Conservation (phyloP, 2,329 filamentous ascomycete genomes). For the Grosmannia huntii region DNA sequence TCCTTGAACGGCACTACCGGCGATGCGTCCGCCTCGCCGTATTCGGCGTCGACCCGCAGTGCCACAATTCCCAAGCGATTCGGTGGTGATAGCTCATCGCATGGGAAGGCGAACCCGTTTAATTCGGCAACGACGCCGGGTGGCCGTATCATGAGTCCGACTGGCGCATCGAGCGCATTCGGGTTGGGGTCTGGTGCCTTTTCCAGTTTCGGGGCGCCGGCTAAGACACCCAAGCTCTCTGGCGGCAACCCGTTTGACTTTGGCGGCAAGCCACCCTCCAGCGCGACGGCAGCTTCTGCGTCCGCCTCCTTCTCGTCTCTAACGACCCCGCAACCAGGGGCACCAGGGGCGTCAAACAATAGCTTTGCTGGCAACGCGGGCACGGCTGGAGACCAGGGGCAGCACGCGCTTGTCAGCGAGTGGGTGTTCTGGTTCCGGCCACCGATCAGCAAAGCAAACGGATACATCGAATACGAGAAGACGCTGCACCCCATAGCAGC, state of each 20-base stretch:
- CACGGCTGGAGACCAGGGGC: conserved; percentile 12
- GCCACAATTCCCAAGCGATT: conserved; percentile 59
- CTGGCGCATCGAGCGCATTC: conserved; percentile 75
- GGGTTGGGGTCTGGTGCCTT: conserved; percentile 91
- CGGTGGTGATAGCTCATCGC: conserved; percentile 58
- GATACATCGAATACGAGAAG: conserved; percentile 84
- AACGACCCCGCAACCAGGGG: conserved; percentile 27
- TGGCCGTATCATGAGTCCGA: conserved; percentile 58
- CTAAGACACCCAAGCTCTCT: conserved; percentile 77
- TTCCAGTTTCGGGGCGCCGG: conserved; percentile 77
- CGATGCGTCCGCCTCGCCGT: conserved; percentile 30
- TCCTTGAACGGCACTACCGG: conserved; percentile 4
- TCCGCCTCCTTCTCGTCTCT: conserved; percentile 16
- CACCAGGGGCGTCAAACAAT: conserved; percentile 11
- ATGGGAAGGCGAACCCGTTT: conserved; percentile 69
- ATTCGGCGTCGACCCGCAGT: conserved; percentile 40
- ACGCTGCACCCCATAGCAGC: conserved; percentile 78
- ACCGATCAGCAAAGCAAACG: conserved; percentile 88
- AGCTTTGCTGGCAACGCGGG: conserved; percentile 12
- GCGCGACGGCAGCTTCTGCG: conserved; percentile 14
- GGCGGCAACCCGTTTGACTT: conserved; percentile 64
- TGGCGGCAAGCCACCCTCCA: conserved; percentile 37
- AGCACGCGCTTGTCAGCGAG: conserved; percentile 61
- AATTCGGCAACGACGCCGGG: conserved; percentile 60
- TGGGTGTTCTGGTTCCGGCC: conserved; percentile 98